Evolutionary conservation across 2,329 filamentous ascomycete species (phyloP).

Genomic region (Fusarium concolor): DNA sequence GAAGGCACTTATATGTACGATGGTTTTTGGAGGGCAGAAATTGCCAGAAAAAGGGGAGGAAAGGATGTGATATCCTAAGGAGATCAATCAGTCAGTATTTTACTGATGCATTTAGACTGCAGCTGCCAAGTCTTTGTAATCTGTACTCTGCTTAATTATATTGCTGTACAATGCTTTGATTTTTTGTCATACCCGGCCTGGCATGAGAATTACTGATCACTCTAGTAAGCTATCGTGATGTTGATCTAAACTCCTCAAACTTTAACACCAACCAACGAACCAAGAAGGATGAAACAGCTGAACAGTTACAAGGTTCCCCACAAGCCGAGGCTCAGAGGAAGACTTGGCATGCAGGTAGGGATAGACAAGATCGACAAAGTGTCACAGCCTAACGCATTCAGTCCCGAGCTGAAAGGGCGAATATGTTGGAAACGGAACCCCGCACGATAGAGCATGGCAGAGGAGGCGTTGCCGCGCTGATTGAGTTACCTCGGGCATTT

Average conservation of each 20-base stretch:
- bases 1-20: constrained; percentile 24
- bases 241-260: background rate
- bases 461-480: constrained; percentile 2
- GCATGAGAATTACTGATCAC: background rate
- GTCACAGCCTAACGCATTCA: background rate
- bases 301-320: constrained; percentile 5
- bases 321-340: constrained; percentile 26
- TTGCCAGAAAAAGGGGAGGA: constrained; percentile 10
- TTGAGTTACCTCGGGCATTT: constrained; percentile 37
- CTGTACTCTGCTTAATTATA: background rate
- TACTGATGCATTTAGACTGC: background rate
- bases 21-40: constrained; percentile 11
- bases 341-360: background rate
- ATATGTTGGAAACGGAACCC: constrained; percentile 28
- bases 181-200: background rate
- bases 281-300: background rate
- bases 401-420: constrained; percentile 5
- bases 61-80: background rate
- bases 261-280: background rate
- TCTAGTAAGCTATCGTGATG: background rate
- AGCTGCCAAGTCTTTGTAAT: background rate
- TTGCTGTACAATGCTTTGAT: background rate
- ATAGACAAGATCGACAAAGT: constrained; percentile 26
- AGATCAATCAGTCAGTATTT: background rate
- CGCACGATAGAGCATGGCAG: constrained; percentile 29